Percentiles rank a stretch among this genome's conserved stretches.
These are phyloP conservation scores for Tetrahymena malaccensis DNA, from an alignment of 73 alveolate genomes.

Conservation along the genomic window DNA sequence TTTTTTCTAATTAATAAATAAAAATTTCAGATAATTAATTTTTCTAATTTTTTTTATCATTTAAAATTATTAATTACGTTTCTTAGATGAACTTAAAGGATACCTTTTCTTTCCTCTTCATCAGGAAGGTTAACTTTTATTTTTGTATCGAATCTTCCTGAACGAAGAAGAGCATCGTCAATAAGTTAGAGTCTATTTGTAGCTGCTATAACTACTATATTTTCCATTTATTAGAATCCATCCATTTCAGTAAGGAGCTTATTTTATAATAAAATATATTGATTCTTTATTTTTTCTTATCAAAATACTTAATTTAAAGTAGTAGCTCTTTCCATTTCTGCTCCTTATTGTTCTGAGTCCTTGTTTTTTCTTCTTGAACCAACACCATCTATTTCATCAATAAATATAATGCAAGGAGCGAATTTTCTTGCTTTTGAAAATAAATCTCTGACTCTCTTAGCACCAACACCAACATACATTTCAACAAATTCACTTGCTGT, in stretches of 20 bases:
- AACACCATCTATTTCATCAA: constrained; percentile 88
- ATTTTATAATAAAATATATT: not conserved
- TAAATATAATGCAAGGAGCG: constrained; percentile 81
- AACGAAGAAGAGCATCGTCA: constrained; percentile 87
- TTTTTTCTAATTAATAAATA: not conserved
- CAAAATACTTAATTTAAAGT: constrained; percentile 29
- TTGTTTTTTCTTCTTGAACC: constrained; percentile 53
- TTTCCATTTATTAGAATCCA: constrained; percentile 74
- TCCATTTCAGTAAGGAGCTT: constrained; percentile 77
- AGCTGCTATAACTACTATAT: constrained; percentile 81
- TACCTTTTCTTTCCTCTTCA: constrained; percentile 57
- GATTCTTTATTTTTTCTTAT: not conserved
- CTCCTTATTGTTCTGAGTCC: constrained; percentile 25
- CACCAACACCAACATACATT: constrained; percentile 89
- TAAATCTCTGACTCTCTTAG: constrained; percentile 83
- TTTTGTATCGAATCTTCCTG: constrained; percentile 90
- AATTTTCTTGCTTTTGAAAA: constrained; percentile 72
- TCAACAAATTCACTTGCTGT: constrained; percentile 89
- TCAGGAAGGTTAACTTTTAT: constrained; percentile 73
- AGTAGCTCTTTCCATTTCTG: constrained; percentile 30
- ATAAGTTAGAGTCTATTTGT: constrained; percentile 66
- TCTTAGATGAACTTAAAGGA: constrained; percentile 47
- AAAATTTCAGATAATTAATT: not conserved
- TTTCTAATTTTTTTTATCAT: not conserved
- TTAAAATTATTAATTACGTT: not conserved